Base-by-base conservation (phyloP, 768 basidiomycete species). In the Hygrophoropsis aurantiaca region DNA sequence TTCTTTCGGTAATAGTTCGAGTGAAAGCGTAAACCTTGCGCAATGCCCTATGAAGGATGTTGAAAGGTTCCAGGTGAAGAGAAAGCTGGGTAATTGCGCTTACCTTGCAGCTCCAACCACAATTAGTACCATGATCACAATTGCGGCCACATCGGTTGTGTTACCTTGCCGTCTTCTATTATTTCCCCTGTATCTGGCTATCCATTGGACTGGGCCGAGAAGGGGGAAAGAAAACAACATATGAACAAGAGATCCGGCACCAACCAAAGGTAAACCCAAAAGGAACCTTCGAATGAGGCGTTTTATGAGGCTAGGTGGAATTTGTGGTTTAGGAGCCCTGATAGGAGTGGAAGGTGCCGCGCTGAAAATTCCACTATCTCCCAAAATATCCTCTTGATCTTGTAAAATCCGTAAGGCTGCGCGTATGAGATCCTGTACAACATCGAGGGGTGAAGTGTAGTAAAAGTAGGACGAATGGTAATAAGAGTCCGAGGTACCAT, bases 241-340 rank as follows among this genome's bases (percentile, higher is more conserved):
- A 44, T 87, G 85, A 15, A 89, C 77, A 35, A 91, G 64, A 13
- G 86, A 90, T 16, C 81, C 81, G 33, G 85, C 87, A 9, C 89
- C 88, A 11, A 92, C 76, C 47, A 90, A 74, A 23, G 90, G 88
- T 11, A 91, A 70, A 19, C 90, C 90, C 20, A 92, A 61, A 11
- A 91, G 54, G 61, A 91, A 85, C n/a, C 88, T 81, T 34, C 78
- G 80, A 43, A 86, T 51, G 54, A 90, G 79, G 25, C 74, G 70
- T 48, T 66, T 70, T 9, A 89, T 33, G 33, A 87, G 47, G 30
- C 83, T 71, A 2, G 69, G 68, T 11, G 79, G 67, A 19, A 64
- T 61, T 19, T 65, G 54, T 5, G 55, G 32, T 36, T 46, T 42
- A 4, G 50, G 32, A 46, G 57, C 54, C 54, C 55, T 46, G 43